Conservation (phyloP, 768 basidiomycete genomes). For the Aureoboletus auriporus region DNA sequence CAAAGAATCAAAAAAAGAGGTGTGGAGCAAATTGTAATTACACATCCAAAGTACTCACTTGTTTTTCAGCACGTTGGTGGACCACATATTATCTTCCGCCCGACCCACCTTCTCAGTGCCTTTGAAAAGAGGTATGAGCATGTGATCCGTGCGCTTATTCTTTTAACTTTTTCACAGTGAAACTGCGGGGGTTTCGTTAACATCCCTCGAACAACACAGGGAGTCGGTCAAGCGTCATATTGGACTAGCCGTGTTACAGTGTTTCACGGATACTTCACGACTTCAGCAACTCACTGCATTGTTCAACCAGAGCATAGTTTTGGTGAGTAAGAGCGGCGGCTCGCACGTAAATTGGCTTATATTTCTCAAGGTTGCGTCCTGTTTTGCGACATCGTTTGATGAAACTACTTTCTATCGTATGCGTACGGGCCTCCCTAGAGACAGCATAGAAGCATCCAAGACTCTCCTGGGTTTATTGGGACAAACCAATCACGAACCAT, state of each 20-base stretch:
- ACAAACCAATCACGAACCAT: conserved; percentile 29
- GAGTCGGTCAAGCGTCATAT: conserved; percentile 35
- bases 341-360: conserved; percentile 3
- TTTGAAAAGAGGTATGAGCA: conserved; percentile 39
- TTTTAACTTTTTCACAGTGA: conserved; percentile 33
- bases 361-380: conserved; percentile 37
- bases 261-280: conserved; percentile 35
- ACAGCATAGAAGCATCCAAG: conserved; percentile 17
- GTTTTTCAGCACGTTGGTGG: conserved; percentile 24
- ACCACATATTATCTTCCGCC: conserved; percentile 43
- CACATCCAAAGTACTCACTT: not conserved
- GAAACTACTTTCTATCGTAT: conserved; percentile 14
- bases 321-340: conserved; percentile 33
- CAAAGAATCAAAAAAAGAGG: conserved; percentile 4
- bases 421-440: conserved; percentile 2
- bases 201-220: conserved; percentile 37
- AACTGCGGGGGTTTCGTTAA: conserved; percentile 36
- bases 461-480: conserved; percentile 30
- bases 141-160: not conserved
- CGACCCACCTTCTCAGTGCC: conserved; percentile 36
- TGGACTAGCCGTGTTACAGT: conserved; percentile 36
- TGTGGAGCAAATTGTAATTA: conserved; percentile 1
- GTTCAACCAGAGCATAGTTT: conserved; percentile 37
- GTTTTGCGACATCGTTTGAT: conserved; percentile 42
- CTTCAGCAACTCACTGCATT: conserved; percentile 39